These are phyloP conservation scores for Toxoplasma gondii DNA, from an alignment of 169 alveolate species.

Conservation along the genomic window DNA sequence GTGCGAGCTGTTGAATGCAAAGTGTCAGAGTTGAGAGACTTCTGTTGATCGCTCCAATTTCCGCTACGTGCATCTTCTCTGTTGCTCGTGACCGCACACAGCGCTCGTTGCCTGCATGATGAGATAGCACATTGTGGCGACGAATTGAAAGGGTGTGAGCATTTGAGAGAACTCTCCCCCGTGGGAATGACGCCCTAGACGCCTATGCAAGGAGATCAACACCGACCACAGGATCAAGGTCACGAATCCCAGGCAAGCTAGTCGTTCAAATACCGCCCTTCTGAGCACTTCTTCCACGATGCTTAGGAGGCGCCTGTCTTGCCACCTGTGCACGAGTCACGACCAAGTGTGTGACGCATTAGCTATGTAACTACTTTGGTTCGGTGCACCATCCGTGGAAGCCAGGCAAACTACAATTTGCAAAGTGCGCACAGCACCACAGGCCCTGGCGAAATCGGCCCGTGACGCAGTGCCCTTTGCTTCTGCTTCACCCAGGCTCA, in stretches of 20 bases:
- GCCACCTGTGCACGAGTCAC: no score
- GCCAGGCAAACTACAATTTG: no score
- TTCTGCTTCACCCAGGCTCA: neutral
- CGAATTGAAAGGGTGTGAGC: neutral
- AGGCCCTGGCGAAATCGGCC: neutral
- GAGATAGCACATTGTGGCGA: neutral
- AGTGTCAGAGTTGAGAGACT: constrained; percentile 78
- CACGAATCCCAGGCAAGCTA: neutral
- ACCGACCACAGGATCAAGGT: neutral
- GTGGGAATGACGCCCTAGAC: no score
- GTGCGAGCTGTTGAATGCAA: constrained; percentile 76
- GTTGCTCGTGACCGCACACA: constrained; percentile 68
- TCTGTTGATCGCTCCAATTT: constrained; percentile 77
- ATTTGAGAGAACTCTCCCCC: no score
- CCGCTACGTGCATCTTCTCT: constrained; percentile 75
- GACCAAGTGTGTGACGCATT: no score
- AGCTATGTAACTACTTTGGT: no score
- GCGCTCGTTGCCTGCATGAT: constrained; percentile 74
- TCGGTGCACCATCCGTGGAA: no score
- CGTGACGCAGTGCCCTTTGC: neutral
- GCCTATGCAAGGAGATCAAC: neutral
- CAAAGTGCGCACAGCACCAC: neutral
- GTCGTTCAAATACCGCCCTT: no score
- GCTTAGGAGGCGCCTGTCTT: no score
- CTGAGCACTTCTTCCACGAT: no score